Evolutionary conservation across 140 eudicot species (phyloP), one percentile per base, ranked within the genome.

Genomic region (Stevia rebaudiana): DNA sequence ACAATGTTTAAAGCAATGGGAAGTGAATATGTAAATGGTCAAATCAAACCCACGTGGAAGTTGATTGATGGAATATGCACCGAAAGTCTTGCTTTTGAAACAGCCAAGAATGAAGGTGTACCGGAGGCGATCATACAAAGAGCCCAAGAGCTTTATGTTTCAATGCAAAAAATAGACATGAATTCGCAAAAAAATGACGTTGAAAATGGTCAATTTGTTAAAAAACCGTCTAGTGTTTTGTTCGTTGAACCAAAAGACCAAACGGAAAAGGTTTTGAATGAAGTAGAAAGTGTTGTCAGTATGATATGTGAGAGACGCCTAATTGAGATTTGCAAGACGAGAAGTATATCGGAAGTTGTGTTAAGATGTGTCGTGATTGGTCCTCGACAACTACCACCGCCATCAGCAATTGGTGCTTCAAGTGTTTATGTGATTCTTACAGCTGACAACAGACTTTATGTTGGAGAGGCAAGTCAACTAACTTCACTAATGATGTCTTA

Each of bases 1-100:
- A 74, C 71, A 0, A 86, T 79, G 3, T 69, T 69, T 39, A 91
- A 91, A 85, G 96, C 98, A 41, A 91, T 91, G 98, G 90, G 90
- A 62, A 69, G 96, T 37, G 84, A 83, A 30, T 23, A 25, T 10
- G 71, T 91, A 8, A 69, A 85, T n/a, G 94, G 90, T 49, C 82
- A 87, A 71, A 81, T 87, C 5, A 80, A 71, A 54, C 95, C 98
- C 9, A 91, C 98, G 8, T 91, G 98, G 96, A 85, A 85, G 76
- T 77, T 91, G 75, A 85, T 73, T 5, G 96, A 91, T 61, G 98
- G 98, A 52, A 79, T 88, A 39, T 91, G 96, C 77, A 77, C 50
- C 64, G 98, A 87, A 68, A 91, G 98, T 82, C 98, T 91, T 62
- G 98, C 98, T n/a, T 91, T 91, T 79, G 95, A 91, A 79, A 91